Conservation (phyloP, 345 rosid species). For the Euphorbia tirucalli region DNA sequence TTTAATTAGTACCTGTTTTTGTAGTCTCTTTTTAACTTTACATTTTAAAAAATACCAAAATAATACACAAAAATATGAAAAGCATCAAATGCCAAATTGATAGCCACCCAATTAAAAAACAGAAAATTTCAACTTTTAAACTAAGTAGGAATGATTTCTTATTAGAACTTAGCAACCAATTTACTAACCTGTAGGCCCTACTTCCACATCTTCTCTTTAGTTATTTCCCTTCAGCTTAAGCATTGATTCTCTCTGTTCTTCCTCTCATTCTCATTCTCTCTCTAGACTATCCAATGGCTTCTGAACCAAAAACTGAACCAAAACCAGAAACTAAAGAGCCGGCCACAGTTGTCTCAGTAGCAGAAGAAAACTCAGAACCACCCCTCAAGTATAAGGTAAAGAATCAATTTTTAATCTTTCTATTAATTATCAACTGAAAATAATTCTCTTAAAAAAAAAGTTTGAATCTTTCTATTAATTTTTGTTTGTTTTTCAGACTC, state of each 20-base stretch:
- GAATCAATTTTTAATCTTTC: neutral
- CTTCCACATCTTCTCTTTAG: neutral
- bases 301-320: slow-evolving; percentile 28
- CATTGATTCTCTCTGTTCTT: neutral
- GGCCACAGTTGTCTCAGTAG: slow-evolving; percentile 19
- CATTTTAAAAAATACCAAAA: neutral
- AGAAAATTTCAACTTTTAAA: too few species aligned
- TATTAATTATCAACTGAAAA: neutral
- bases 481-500: slow-evolving; percentile 15
- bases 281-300: slow-evolving; percentile 34
- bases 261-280: slow-evolving; percentile 5
- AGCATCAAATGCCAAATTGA: slow-evolving; percentile 19
- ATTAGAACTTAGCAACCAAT: neutral
- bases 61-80: neutral
- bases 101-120: neutral
- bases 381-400: slow-evolving; percentile 66
- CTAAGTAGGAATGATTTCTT: neutral
- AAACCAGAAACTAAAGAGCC: slow-evolving; percentile 18
- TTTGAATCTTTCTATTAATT: neutral
- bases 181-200: slow-evolving; percentile 23
- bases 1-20: neutral
- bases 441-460: neutral
- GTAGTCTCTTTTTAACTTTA: neutral
- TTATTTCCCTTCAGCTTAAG: slow-evolving; percentile 11
- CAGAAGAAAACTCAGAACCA: slow-evolving; percentile 33